Conservation (phyloP, 768 basidiomycete genomes). For the Bullera alba region DNA sequence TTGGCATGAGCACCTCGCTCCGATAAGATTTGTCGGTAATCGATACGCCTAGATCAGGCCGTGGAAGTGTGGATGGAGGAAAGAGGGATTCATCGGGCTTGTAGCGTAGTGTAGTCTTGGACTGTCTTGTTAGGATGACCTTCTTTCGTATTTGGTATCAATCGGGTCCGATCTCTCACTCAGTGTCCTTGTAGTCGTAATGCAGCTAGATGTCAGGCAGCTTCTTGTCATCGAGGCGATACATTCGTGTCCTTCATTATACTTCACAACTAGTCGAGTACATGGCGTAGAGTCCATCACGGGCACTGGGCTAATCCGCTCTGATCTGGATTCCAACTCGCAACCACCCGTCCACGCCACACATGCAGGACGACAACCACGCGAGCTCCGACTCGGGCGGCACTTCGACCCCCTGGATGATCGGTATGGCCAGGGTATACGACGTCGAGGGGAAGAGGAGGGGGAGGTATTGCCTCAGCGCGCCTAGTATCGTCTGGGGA, state of each 20-base stretch:
- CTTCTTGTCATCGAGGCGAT: no score
- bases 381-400: slow-evolving; percentile 85
- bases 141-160: no score
- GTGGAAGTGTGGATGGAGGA: no score
- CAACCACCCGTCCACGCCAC: slow-evolving; percentile 92
- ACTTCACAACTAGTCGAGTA: not conserved
- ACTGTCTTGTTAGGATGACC: no score
- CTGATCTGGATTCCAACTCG: slow-evolving; percentile 61
- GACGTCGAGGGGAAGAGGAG: slow-evolving; percentile 60
- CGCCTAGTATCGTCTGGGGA: slow-evolving; percentile 62
- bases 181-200: no score
- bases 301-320: slow-evolving; percentile 1
- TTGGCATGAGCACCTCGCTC: no score
- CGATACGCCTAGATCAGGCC: no score
- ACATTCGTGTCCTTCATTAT: not conserved
- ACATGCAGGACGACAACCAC: slow-evolving; percentile 87
- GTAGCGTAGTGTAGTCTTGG: no score
- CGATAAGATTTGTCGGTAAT: no score
- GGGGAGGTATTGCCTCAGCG: slow-evolving; percentile 67
- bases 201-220: no score
- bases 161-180: no score
- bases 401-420: slow-evolving; percentile 75
- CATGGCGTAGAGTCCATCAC: not conserved
- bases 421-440: slow-evolving; percentile 60
- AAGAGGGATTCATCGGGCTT: no score